Evolutionary conservation across 306 rosid genomes (phyloP).

Genomic region (Vigna trinervia): DNA sequence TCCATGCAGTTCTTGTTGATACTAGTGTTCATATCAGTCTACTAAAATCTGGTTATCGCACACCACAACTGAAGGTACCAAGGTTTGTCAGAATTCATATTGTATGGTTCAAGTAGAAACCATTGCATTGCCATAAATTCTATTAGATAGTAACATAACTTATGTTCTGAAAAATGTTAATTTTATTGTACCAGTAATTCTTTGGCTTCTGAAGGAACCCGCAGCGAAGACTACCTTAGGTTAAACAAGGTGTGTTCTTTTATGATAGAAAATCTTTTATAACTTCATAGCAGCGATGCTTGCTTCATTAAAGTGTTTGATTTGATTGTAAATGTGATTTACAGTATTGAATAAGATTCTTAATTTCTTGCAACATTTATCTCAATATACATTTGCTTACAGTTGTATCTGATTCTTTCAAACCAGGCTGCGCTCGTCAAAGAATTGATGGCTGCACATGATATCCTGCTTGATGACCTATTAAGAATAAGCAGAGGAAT

Average conservation of each 20-base stretch:
- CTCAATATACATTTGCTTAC: slow-evolving; percentile 15
- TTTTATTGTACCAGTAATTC: slow-evolving; percentile 62
- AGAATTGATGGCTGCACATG: slow-evolving; percentile 67
- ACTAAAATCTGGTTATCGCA: slow-evolving; percentile 57
- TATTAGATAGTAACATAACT: background rate
- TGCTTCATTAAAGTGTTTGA: slow-evolving; percentile 15
- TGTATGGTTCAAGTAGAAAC: slow-evolving; percentile 34
- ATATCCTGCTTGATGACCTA: slow-evolving; percentile 77
- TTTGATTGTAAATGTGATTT: slow-evolving; percentile 26
- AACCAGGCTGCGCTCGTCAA: slow-evolving; percentile 61
- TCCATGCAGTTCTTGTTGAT: slow-evolving; percentile 84
- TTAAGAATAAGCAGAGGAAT: slow-evolving; percentile 73
- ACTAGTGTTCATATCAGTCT: slow-evolving; percentile 78
- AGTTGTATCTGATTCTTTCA: slow-evolving; percentile 17
- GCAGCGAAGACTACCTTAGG: slow-evolving; percentile 46
- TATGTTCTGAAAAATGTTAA: slow-evolving; percentile 26
- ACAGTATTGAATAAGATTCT: background rate
- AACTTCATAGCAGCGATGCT: background rate
- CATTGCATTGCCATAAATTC: slow-evolving; percentile 15
- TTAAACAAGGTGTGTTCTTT: slow-evolving; percentile 61
- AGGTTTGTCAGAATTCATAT: slow-evolving; percentile 68
- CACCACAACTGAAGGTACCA: slow-evolving; percentile 59
- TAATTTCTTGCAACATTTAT: background rate
- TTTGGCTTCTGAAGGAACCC: slow-evolving; percentile 49
- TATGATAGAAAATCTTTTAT: slow-evolving; percentile 3